Conservation (phyloP, 2,329 filamentous ascomycete genomes). For the Trichophyton rubrum region DNA sequence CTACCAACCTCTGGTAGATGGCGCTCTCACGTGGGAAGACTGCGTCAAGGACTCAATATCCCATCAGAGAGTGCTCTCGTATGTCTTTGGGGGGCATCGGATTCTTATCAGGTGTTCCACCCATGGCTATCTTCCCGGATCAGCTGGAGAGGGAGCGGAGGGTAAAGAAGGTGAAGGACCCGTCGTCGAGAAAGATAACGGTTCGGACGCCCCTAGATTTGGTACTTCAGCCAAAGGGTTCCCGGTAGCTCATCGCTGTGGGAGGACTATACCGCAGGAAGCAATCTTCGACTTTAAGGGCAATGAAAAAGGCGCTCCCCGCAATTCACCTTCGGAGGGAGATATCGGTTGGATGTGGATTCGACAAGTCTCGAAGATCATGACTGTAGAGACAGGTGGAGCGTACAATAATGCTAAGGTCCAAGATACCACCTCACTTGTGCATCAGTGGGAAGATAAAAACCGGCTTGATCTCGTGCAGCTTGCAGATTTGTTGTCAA, state of each 20-base stretch:
- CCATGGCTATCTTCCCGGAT: constrained; percentile 44
- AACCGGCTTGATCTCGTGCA: background rate
- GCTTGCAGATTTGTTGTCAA: background rate
- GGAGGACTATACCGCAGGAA: constrained; percentile 26
- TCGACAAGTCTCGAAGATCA: constrained; percentile 37
- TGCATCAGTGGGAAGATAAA: background rate
- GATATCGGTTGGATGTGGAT: constrained; percentile 39
- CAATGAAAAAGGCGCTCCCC: constrained; percentile 22
- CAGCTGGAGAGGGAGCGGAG: background rate
- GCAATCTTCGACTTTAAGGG: constrained; percentile 45
- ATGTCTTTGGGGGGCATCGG: constrained; percentile 42
- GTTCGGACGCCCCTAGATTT: background rate
- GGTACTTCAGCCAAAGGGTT: background rate
- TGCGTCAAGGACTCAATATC: constrained; percentile 44
- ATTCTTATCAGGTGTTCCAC: constrained; percentile 45
- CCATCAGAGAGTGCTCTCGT: constrained; percentile 51
- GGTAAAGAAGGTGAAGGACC: background rate
- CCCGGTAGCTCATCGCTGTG: constrained; percentile 6
- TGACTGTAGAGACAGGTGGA: background rate
- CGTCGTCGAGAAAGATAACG: background rate
- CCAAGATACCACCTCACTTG: background rate
- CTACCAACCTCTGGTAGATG: no score
- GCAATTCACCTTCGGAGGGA: constrained; percentile 27
- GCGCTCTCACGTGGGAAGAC: constrained; percentile 36
- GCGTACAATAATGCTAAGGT: background rate